Percentiles rank a stretch among this genome's conserved stretches.
Conservation (phyloP, 768 basidiomycete genomes). For the Psilocybe subaeruginosa region DNA sequence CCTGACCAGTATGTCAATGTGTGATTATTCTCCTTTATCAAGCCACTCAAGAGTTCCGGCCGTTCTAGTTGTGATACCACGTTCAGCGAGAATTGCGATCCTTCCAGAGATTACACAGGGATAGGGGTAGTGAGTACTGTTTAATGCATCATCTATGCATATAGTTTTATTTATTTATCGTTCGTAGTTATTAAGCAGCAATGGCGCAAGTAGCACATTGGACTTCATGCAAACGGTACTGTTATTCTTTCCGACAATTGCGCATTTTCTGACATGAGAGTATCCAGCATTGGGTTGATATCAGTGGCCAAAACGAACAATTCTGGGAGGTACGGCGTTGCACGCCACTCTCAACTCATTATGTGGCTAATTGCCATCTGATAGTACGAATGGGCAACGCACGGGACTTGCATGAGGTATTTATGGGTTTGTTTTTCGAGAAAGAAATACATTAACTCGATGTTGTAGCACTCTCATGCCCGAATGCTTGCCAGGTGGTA, state of each 20-base stretch:
- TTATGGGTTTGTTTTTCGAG: constrained; percentile 4
- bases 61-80: constrained; percentile 53
- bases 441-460: neutral
- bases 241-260: neutral
- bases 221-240: constrained; percentile 54
- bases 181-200: constrained; percentile 53
- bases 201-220: constrained; percentile 62
- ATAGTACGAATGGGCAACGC: constrained; percentile 72
- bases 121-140: constrained; percentile 29
- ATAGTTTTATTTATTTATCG: neutral
- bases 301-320: constrained; percentile 56
- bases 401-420: constrained; percentile 63
- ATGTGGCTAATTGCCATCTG: neutral
- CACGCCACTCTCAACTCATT: neutral
- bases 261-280: neutral
- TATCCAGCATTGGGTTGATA: constrained; percentile 61
- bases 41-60: too few species aligned
- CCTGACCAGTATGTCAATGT: too few species aligned
- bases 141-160: constrained; percentile 22
- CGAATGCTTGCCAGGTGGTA: constrained; percentile 63
- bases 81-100: constrained; percentile 37
- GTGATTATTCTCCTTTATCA: too few species aligned
- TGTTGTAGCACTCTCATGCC: constrained; percentile 55
- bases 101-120: constrained; percentile 38
- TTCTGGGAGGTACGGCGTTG: constrained; percentile 66